Evolutionary conservation across 2,329 filamentous ascomycete genomes (phyloP), one percentile per base, ranked within the genome.

Genomic region (Sporothrix pseudoabietina): DNA sequence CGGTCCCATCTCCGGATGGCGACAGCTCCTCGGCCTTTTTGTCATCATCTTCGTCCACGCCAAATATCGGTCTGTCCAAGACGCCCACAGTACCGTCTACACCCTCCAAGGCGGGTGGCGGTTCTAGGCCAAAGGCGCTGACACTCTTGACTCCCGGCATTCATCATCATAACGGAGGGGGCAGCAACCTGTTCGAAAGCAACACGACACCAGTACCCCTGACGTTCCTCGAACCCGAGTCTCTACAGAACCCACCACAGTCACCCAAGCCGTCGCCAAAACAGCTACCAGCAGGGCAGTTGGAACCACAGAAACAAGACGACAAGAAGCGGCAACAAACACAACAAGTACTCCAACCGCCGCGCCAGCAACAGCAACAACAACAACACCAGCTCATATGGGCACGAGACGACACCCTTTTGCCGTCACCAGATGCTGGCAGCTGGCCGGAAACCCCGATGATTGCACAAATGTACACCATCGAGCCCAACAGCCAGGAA

Each of bases 401-500:
- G 74, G 71, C 71, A 14, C 76, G 78, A 16, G 79, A 81, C 32
- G 78, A 80, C n/a, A 75, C 74, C 19, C 63, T 77, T 30, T 74
- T 81, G 4, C 79, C 80, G 52, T 81, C 80, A 6, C 78, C 81
- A 32, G 79, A 79, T 39, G 78, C 76, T 44, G 80, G 77, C 70
- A 80, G 75, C 74, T 82, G 78, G 79, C 80, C 80, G 5, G 59
- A 74, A 26, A 78, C 78, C 44, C 77, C 80, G 10, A 76, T 74
- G 14, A 76, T 78, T 71, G 79, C 76, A 41, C 77, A 77, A 16
- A 73, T 80, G 68, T 82, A 80, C 76, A 82, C 72, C 69, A 78
- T 79, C 26, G 78, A 75, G 52, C 79, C 80, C 32, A 79, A 78
- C 35, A 80, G 82, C 32, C 84, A 84, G 75, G 84, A 85, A 73